phyloP scores from a whole-genome alignment of 192 early-diverging fungal genomes.

The Thoreauomyces humboldtii region DNA sequence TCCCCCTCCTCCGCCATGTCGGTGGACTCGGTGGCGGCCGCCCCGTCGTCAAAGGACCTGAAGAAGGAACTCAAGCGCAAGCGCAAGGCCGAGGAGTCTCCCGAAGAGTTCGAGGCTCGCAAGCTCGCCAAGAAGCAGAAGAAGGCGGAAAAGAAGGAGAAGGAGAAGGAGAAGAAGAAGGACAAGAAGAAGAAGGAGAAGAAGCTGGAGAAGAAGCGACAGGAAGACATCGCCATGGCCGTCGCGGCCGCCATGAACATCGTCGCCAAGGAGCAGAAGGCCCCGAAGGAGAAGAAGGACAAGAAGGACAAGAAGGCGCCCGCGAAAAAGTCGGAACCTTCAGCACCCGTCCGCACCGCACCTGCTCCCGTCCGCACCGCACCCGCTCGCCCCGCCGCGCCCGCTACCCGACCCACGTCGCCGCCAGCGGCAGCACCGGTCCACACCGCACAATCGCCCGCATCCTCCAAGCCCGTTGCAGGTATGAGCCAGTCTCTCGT shows the following conservation, averaged over 20 bases:
- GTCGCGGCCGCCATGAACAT: neutral
- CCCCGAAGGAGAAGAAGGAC: neutral
- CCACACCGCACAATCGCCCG: too few relatives aligned
- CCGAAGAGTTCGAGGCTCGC: neutral
- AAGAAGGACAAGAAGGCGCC: neutral
- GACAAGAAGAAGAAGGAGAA: neutral
- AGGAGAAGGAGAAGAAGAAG: conserved; percentile 3
- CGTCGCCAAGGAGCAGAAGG: neutral
- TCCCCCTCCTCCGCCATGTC: too few relatives aligned
- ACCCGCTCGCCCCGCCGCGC: neutral
- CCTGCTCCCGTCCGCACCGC: neutral
- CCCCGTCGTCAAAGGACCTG: too few relatives aligned
- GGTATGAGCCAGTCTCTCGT: neutral
- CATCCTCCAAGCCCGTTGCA: neutral
- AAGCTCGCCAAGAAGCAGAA: neutral
- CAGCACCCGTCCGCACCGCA: neutral
- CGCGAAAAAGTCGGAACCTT: neutral
- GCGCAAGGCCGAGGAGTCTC: neutral
- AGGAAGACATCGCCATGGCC: neutral
- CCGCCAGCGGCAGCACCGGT: neutral
- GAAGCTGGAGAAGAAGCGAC: conserved; percentile 1
- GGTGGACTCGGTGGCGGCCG: too few relatives aligned
- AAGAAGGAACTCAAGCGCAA: neutral
- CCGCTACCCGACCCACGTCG: neutral
- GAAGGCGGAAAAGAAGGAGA: neutral